A percentile compares a stretch with the other conserved stretches of the same genome.
These are phyloP conservation scores for Parascedosporium putredinis DNA, from an alignment of 2,329 filamentous ascomycete species.

Conservation along the genomic window DNA sequence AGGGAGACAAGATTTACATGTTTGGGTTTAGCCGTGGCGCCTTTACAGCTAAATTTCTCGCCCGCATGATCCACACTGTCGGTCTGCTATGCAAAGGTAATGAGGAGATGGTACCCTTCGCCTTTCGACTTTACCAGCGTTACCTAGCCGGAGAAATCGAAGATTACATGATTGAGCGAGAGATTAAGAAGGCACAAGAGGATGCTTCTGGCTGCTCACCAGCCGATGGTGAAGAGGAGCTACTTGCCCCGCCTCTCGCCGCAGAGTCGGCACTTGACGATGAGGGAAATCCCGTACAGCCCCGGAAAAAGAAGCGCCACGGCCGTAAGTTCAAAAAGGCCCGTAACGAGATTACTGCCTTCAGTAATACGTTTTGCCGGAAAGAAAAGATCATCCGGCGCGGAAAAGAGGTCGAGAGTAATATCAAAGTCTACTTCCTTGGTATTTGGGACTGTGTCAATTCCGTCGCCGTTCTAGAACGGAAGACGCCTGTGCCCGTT, in stretches of 20 bases:
- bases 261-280: constrained; percentile 39
- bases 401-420: constrained; percentile 15
- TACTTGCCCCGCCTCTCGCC: too few species aligned
- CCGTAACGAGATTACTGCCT: constrained; percentile 29
- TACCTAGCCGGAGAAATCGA: constrained; percentile 28
- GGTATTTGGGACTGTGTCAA: constrained; percentile 46
- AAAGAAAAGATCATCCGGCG: constrained; percentile 16
- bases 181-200: too few species aligned
- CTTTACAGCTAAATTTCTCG: constrained; percentile 40
- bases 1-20: constrained; percentile 41
- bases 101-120: constrained; percentile 43
- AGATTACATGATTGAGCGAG: constrained; percentile 18
- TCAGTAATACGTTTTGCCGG: constrained; percentile 37
- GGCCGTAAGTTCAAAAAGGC: constrained; percentile 16
- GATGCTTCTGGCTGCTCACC: too few species aligned
- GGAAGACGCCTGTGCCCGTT: constrained; percentile 25
- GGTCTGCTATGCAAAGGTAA: constrained; percentile 40
- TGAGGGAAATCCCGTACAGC: constrained; percentile 26
- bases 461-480: constrained; percentile 33
- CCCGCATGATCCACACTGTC: constrained; percentile 38
- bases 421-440: constrained; percentile 42
- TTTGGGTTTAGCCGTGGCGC: constrained; percentile 44
- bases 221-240: too few species aligned
- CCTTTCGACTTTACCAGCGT: constrained; percentile 31
- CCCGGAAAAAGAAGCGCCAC: constrained; percentile 49